Evolutionary conservation across 352 stramenopile genomes (phyloP).

Genomic region (Phytophthora quininea): DNA sequence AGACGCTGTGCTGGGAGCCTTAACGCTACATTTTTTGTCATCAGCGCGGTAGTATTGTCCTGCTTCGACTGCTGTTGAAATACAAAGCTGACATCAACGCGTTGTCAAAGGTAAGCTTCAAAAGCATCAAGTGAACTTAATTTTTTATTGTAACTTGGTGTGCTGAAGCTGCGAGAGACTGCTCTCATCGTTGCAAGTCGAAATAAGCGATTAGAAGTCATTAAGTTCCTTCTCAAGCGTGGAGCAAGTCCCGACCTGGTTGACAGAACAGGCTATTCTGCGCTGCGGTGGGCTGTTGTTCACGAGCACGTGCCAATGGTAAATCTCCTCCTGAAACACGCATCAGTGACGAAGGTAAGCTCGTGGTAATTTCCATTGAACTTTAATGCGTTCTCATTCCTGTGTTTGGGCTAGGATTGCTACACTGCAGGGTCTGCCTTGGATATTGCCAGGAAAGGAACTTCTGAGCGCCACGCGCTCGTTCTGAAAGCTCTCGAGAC

Average conservation of each 20-base stretch:
- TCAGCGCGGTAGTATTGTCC: constrained; percentile 50
- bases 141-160: constrained; percentile 1
- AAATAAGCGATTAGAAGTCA: constrained; percentile 42
- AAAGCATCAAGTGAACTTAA: background rate
- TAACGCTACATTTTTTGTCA: too few relatives aligned
- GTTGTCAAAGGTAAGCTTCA: constrained; percentile 37
- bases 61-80: constrained; percentile 55
- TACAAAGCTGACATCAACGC: constrained; percentile 71
- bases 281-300: constrained; percentile 54
- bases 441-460: constrained; percentile 40
- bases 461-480: constrained; percentile 40
- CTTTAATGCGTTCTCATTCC: background rate
- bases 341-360: constrained; percentile 46
- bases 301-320: constrained; percentile 45
- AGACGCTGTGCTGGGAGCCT: too few relatives aligned
- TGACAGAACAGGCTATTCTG: constrained; percentile 53
- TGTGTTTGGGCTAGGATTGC: constrained; percentile 30
- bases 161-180: constrained; percentile 48
- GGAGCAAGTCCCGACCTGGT: constrained; percentile 44
- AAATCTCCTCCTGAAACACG: constrained; percentile 39
- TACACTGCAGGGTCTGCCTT: constrained; percentile 55
- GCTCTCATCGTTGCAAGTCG: constrained; percentile 56
- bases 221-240: constrained; percentile 51
- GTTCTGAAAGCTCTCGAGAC: constrained; percentile 51
- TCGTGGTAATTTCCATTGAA: background rate